Evolutionary conservation across 768 basidiomycete species (phyloP).

Genomic region (Trametes cingulata): DNA sequence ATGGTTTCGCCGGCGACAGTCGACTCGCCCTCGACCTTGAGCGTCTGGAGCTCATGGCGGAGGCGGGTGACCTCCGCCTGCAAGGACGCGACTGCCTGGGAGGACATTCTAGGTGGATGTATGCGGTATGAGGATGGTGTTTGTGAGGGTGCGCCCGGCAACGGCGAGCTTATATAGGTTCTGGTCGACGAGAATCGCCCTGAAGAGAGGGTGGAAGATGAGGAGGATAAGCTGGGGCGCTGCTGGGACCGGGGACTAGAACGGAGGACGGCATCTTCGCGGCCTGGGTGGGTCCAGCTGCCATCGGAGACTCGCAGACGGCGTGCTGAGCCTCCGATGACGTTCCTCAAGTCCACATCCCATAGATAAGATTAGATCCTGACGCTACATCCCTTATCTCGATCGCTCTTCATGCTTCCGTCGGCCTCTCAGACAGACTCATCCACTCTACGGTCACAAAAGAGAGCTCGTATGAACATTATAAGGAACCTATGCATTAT

Average conservation of each 20-base stretch:
- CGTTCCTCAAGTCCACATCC: not conserved
- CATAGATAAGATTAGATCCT: constrained; percentile 16
- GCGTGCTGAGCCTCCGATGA: not conserved
- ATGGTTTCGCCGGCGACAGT: constrained; percentile 40
- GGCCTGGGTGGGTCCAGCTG: constrained; percentile 15
- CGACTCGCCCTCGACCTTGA: constrained; percentile 39
- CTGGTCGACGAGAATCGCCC: not conserved
- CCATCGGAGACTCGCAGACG: not conserved
- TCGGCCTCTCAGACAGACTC: not conserved
- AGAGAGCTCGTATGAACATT: not conserved
- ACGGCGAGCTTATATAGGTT: constrained; percentile 9
- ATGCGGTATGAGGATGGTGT: not conserved
- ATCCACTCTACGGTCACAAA: not conserved
- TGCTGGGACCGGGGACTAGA: not conserved
- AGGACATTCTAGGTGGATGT: constrained; percentile 12
- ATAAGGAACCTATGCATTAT: not conserved
- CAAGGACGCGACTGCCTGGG: constrained; percentile 33
- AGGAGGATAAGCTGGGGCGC: constrained; percentile 3
- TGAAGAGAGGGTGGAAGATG: not conserved
- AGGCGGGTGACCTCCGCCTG: constrained; percentile 50
- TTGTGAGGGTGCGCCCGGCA: not conserved
- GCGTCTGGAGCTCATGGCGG: constrained; percentile 45
- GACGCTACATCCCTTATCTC: not conserved
- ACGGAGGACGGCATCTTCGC: constrained; percentile 1
- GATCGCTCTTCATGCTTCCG: not conserved